These are phyloP conservation scores for Backusella sp. DNA, from an alignment of 192 early-diverging fungal species.

Conservation along the genomic window DNA sequence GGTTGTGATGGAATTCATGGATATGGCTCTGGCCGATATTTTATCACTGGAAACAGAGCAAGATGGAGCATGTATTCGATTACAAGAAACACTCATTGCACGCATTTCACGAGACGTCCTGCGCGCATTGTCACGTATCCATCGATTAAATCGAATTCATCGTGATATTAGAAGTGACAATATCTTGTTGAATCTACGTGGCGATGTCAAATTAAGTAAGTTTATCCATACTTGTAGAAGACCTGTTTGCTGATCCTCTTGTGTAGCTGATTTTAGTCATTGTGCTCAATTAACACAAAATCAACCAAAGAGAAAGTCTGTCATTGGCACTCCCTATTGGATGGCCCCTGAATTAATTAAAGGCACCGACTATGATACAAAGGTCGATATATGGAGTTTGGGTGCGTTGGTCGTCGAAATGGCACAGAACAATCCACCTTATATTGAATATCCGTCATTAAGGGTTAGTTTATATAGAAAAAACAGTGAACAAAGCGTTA, in stretches of 20 bases:
- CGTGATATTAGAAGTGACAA: constrained; percentile 94
- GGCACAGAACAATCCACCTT: constrained; percentile 94
- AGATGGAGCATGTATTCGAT: constrained; percentile 41
- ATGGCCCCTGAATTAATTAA: constrained; percentile 97
- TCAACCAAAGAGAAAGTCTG: constrained; percentile 78
- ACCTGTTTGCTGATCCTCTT: not conserved
- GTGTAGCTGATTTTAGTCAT: constrained; percentile 89
- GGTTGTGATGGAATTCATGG: constrained; percentile 98
- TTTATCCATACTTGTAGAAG: not conserved
- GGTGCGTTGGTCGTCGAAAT: constrained; percentile 94
- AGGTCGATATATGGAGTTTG: constrained; percentile 93
- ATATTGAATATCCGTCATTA: constrained; percentile 80
- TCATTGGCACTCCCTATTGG: constrained; percentile 94
- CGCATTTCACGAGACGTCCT: constrained; percentile 83
- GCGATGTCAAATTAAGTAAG: constrained; percentile 82
- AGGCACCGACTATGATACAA: constrained; percentile 87
- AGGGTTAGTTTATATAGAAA: constrained; percentile 30
- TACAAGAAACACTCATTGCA: constrained; percentile 56
- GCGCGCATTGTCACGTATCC: constrained; percentile 77
- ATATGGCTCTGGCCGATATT: constrained; percentile 92
- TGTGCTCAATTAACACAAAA: constrained; percentile 86
- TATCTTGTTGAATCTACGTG: constrained; percentile 76
- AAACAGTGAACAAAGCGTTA: not conserved
- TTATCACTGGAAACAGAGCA: constrained; percentile 85
- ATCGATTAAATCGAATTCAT: constrained; percentile 82